Base-by-base conservation (phyloP, 164 flowering plant species). In the Litsea cubeba region DNA sequence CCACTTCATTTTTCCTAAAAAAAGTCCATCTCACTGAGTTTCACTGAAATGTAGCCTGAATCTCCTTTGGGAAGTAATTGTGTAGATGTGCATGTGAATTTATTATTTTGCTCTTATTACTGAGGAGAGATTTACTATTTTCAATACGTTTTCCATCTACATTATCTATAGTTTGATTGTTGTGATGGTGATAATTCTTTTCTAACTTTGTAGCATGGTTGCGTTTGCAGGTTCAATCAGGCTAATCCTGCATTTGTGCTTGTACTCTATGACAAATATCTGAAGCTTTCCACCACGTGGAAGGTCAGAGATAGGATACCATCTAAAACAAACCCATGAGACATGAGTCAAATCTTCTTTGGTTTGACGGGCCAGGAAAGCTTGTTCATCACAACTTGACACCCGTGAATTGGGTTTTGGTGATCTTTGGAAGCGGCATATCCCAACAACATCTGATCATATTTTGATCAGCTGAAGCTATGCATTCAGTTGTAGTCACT, bases 251-350 rank as follows among this genome's bases (percentile, higher is more conserved):
- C 82, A 14, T 24, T 80, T 50, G 78, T 79, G 23, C 54, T 83
- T 4, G 76, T 77, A 30, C 83, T 83, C 62, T 50, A 81, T 72
- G 70, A 71, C 72, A 76, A 75, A 64, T 79, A 76, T 68, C 49
- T 73, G 65, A 77, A 81, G 75, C 82, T 81, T 71, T 68, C 82
- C 25, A 6, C 71, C 18, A 68, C 73, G 62, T 78, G 83, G 85
- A 75, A 74, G 68, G 75, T 71, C 26, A 50, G 54, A 32, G 75
- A 74, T 26, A 65, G 64, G 20, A 26, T 62, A 1, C 66, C 65
- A 57, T 60, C 65, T 46, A 32, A 20, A 62, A 62, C 8, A 12
- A 46, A 54, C 22, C 22, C 18, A 65, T 17, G n/a, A n/a, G n/a
- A n/a, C n/a, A n/a, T n/a, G 69, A 50, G 22, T 23, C 66, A n/a